Evolutionary conservation across 2,329 filamentous ascomycete species (phyloP), one percentile per base, ranked within the genome.

Genomic region (Colletotrichum sp.): DNA sequence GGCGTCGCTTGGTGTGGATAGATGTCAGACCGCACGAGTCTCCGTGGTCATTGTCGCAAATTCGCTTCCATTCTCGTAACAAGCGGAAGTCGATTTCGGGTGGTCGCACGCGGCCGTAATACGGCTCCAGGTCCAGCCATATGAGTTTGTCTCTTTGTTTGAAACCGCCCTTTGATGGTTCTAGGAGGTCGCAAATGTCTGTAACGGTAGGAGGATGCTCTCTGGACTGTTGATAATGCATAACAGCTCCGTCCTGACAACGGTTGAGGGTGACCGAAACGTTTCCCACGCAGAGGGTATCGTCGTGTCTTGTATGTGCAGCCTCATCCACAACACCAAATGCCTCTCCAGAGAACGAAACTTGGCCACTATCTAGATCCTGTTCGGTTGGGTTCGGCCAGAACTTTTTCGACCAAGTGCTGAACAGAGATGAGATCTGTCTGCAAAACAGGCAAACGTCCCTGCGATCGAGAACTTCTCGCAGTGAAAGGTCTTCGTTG

Each of bases 91-190:
- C 43, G 4, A 52, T 8, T 0, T 52, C n/a, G 1, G 10, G 43
- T 0, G 43, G n/a, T 0, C 43, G n/a, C 13, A 24, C 5, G 43
- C 43, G 43, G n/a, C 43, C 43, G 2, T 52, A 52, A 21, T 21
- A 52, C 1, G 43, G 43, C 4, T 52, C 43, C 2, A 52, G 6
- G 0, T 52, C 43, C 43, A 52, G 12, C 43, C 43, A 52, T 2
- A 52, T 6, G 6, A 2, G 3, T 1, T 6, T 21, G 1, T 21
- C 9, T 10, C n/a, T 1, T 48, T 13, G 43, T 0, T 48, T 21
- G 18, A 3, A 1, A 48, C 10, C 9, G 1, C 3, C 5, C 0
- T 21, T 21, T 21, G 43, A 8, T 12, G 43, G 43, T 13, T 52
- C 43, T 13, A 52, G n/a, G 0, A 8, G 10, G 3, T 52, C 3